These are phyloP conservation scores for Coelastrella sp. DNA, from an alignment of 139 green algal genomes.

Conservation along the genomic window DNA sequence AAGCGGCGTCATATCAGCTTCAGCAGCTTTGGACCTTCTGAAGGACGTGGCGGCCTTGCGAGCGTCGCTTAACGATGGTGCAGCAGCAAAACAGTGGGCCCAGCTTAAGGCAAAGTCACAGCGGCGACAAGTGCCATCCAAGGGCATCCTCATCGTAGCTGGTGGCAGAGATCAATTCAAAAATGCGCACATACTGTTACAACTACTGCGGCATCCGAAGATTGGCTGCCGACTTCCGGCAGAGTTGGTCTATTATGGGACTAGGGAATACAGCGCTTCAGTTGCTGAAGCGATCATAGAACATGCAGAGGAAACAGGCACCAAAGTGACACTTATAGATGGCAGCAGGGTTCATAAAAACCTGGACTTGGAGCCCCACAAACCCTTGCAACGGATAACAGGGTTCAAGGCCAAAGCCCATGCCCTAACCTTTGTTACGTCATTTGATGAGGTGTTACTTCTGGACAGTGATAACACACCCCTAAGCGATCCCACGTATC, in stretches of 20 bases:
- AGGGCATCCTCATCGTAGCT: conserved; percentile 33
- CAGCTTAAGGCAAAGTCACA: background rate
- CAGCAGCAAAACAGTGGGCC: conserved; percentile 10
- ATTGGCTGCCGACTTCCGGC: conserved; percentile 27
- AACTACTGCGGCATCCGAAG: conserved; percentile 3
- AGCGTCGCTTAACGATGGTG: background rate
- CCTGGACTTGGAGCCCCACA: background rate
- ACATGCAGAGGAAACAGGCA: background rate
- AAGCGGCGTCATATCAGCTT: background rate
- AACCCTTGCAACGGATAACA: background rate
- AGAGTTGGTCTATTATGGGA: conserved; percentile 46
- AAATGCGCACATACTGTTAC: conserved; percentile 35
- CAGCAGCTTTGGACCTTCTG: background rate
- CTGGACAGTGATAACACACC: conserved; percentile 47
- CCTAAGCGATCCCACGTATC: conserved; percentile 41
- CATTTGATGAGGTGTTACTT: conserved; percentile 45
- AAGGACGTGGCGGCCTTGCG: background rate
- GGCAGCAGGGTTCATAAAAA: background rate
- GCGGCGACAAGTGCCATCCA: background rate
- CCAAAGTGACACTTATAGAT: background rate
- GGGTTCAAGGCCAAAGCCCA: conserved; percentile 45
- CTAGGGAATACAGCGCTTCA: background rate
- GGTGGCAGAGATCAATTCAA: conserved; percentile 31
- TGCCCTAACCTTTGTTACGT: conserved; percentile 24
- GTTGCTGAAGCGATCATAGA: background rate